Base-by-base conservation (phyloP, 1,139 yeast genomes). In the Arxiozyma slooffiae region DNA sequence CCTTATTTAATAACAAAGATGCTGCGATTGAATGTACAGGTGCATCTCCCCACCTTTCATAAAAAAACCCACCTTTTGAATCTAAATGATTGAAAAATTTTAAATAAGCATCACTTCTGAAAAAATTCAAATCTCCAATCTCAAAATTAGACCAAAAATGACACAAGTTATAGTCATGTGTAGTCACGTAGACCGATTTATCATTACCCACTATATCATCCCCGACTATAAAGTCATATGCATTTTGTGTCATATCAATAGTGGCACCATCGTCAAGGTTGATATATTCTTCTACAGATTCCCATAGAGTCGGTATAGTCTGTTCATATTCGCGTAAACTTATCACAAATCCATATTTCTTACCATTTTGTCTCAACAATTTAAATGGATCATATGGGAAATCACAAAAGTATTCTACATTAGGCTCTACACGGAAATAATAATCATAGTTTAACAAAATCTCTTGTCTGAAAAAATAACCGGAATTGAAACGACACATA, bases 1-100 rank as follows among this genome's bases (percentile, higher is more conserved):
- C 67, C 54, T 74, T 79, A 61, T 85, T 87, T 51, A 88, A 71
- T 47, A 92, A 68, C 38, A 89, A 66, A 1, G 82, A 69, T 4
- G 82, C 78, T 0, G 81, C 97, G 26, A 90, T 77, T 0, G 95
- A 76, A 67, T 92, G 97, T 7, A 92, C 95, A 0, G 98, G 97
- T 0, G 97, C 97, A 70, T 92, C 98, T 2, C 98, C 98, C 98
- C 97, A 92, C 56, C 98, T 72, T 67, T 85, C 94, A 63, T 88
- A 87, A 65, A 85, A 86, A 61, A 89, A 89, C 0, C 96, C 97
- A 1, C 95, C 95, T 1, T 81, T 68, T 43, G 72, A 57, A 62
- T 87, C 92, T 50, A 89, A 71, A 64, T 74, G 76, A 21, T 85
- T 74, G 63, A 89, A 89, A 65, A 71, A 89, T 16, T 74, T 75